These are phyloP conservation scores for Dothideomycetidae sp. DNA, from an alignment of 2,329 filamentous ascomycete species.

Conservation along the genomic window DNA sequence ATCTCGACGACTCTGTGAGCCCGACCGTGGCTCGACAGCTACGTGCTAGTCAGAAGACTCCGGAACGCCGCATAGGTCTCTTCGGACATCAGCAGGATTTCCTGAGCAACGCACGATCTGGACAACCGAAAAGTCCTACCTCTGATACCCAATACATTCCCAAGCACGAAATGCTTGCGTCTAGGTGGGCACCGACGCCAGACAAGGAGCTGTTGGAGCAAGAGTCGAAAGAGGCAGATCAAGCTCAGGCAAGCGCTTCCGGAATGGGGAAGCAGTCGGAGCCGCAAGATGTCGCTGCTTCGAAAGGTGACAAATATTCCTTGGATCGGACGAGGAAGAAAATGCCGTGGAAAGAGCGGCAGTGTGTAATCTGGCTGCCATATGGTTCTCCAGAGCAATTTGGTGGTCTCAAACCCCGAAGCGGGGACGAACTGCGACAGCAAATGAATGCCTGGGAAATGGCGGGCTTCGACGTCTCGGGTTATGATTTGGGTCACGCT, in stretches of 20 bases:
- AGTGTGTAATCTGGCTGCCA: constrained; percentile 32
- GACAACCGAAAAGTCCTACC: neutral
- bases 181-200: constrained; percentile 19
- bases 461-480: constrained; percentile 52
- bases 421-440: constrained; percentile 39
- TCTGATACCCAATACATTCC: constrained; percentile 1
- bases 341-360: constrained; percentile 32
- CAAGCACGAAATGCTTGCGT: constrained; percentile 13
- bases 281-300: neutral
- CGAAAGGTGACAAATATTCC: neutral
- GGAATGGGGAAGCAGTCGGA: neutral
- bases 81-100: constrained; percentile 7
- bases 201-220: constrained; percentile 7
- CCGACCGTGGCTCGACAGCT: constrained; percentile 6
- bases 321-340: constrained; percentile 29
- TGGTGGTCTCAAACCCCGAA: constrained; percentile 30
- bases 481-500: constrained; percentile 51
- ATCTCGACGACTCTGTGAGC: constrained; percentile 4
- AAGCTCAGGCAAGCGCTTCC: neutral
- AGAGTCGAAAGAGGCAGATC: neutral
- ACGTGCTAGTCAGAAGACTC: constrained; percentile 2
- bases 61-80: constrained; percentile 1
- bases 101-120: constrained; percentile 3
- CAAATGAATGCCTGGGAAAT: constrained; percentile 55
- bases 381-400: constrained; percentile 28